Percentiles rank a stretch among this genome's conserved stretches.
Evolutionary conservation across 2,329 filamentous ascomycete genomes (phyloP).

Genomic region (Aureobasidium namibiae): DNA sequence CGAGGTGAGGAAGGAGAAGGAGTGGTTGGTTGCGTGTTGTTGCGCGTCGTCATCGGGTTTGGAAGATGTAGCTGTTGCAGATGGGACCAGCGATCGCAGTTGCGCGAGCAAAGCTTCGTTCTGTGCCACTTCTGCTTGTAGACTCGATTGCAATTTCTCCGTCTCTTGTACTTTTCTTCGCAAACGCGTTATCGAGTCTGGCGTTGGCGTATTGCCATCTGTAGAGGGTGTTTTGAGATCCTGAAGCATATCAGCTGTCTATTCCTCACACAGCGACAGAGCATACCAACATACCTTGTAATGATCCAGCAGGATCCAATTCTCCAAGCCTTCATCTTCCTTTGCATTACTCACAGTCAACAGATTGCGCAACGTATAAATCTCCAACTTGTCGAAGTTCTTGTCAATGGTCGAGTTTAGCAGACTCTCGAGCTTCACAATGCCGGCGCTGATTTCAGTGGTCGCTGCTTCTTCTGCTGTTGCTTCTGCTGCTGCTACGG

Average conservation of each 20-base stretch:
- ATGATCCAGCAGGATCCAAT: constrained; percentile 75
- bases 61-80: constrained; percentile 9
- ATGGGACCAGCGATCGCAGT: constrained; percentile 51
- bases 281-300: constrained; percentile 69
- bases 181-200: constrained; percentile 62
- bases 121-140: constrained; percentile 60
- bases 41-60: constrained; percentile 15
- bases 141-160: constrained; percentile 61
- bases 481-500: too few species aligned
- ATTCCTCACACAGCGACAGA: not conserved
- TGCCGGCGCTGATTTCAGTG: constrained; percentile 76
- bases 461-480: constrained; percentile 40
- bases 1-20: constrained; percentile 51
- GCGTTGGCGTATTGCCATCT: constrained; percentile 43
- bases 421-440: constrained; percentile 41
- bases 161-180: constrained; percentile 69
- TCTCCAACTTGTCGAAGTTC: constrained; percentile 48
- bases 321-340: constrained; percentile 41
- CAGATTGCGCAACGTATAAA: constrained; percentile 80
- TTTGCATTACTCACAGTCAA: constrained; percentile 37
- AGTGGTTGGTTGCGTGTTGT: constrained; percentile 20
- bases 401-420: constrained; percentile 42
- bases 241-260: constrained; percentile 14
- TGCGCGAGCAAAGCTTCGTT: constrained; percentile 64
- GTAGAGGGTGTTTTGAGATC: constrained; percentile 20